A percentile compares a stretch with the other conserved stretches of the same genome.
These are phyloP conservation scores for Podospora pseudopauciseta DNA, from an alignment of 495 filamentous ascomycete species.

Conservation along the genomic window DNA sequence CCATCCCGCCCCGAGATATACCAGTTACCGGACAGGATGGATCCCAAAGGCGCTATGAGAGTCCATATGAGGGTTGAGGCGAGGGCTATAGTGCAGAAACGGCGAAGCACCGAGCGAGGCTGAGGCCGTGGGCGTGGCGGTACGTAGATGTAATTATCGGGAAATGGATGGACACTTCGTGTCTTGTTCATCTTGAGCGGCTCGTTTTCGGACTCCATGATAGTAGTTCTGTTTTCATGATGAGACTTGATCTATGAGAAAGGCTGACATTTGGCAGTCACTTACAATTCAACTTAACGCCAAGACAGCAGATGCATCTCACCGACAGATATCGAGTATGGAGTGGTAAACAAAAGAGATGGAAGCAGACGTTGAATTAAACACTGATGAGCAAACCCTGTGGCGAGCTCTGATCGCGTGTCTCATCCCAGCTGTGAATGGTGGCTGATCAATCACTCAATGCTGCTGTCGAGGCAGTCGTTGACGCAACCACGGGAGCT, in stretches of 20 bases:
- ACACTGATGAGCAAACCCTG: background rate
- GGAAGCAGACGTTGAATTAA: background rate
- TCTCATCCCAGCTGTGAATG: background rate
- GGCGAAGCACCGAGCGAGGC: constrained; percentile 63
- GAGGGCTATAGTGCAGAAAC: constrained; percentile 67
- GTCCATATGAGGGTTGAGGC: constrained; percentile 52
- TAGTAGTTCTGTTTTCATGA: background rate
- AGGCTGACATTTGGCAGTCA: background rate
- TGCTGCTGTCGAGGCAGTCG: background rate
- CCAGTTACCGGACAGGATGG: constrained; percentile 39
- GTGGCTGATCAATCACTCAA: background rate
- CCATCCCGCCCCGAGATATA: constrained; percentile 43
- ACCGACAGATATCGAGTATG: background rate
- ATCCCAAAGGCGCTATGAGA: constrained; percentile 59
- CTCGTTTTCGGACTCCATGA: constrained; percentile 56
- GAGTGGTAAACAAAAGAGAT: background rate
- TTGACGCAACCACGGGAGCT: constrained; percentile 15
- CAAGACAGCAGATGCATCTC: background rate
- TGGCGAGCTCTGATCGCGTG: background rate
- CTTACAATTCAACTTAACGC: background rate
- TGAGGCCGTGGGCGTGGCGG: constrained; percentile 62
- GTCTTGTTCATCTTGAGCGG: constrained; percentile 59
- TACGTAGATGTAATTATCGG: background rate
- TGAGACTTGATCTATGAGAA: background rate
- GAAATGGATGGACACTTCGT: constrained; percentile 31